phyloP scores from a whole-genome alignment of 176 grass and related monocot genomes.

The Raddia guianensis region DNA sequence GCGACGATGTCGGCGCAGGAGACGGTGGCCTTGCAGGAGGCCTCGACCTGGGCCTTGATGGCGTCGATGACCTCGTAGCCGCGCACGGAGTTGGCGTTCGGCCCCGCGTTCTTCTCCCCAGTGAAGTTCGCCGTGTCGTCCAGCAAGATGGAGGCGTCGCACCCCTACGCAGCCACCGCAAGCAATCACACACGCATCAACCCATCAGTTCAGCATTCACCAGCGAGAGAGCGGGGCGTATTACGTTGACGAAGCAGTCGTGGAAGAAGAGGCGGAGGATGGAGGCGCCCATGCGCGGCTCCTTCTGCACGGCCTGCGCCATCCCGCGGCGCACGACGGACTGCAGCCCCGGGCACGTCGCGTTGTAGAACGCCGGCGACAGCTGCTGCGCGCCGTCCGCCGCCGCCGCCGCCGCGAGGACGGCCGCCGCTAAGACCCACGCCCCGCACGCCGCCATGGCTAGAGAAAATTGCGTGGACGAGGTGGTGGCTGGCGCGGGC shows the following conservation, averaged over 20 bases:
- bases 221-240: too few relatives aligned
- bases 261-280: slow-evolving; percentile 79
- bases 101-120: slow-evolving; percentile 67
- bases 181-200: background rate
- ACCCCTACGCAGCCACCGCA: slow-evolving; percentile 45
- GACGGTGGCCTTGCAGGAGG: slow-evolving; percentile 57
- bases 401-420: background rate
- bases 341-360: slow-evolving; percentile 50
- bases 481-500: background rate
- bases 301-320: slow-evolving; percentile 50
- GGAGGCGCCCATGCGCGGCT: slow-evolving; percentile 74
- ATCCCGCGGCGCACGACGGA: slow-evolving; percentile 53
- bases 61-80: slow-evolving; percentile 71
- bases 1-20: slow-evolving; percentile 88
- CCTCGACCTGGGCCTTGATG: slow-evolving; percentile 70
- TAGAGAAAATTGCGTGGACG: background rate
- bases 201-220: too few relatives aligned
- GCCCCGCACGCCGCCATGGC: background rate
- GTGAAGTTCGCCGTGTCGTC: slow-evolving; percentile 67
- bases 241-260: slow-evolving; percentile 84
- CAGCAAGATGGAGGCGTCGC: slow-evolving; percentile 74
- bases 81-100: slow-evolving; percentile 61
- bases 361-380: slow-evolving; percentile 52
- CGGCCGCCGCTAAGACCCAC: background rate
- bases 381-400: slow-evolving; percentile 48